These are phyloP conservation scores for Ambrosia trifida DNA, from an alignment of 129 eudicot genomes.

Conservation along the genomic window DNA sequence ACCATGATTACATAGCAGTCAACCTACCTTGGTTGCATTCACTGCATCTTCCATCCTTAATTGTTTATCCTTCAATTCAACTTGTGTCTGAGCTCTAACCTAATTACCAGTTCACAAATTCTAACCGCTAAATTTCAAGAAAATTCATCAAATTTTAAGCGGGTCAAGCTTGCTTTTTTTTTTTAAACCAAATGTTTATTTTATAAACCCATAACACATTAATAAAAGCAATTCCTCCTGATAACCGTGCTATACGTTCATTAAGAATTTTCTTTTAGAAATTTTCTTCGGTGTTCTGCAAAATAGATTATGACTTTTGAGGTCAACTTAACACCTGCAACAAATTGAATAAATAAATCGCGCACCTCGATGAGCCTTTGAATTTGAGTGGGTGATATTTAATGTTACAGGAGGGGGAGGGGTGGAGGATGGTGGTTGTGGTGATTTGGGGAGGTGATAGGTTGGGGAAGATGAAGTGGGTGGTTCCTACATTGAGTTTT, in stretches of 20 bases:
- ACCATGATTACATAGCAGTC: constrained; percentile 9
- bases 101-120: too few species aligned
- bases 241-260: constrained; percentile 78
- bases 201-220: too few species aligned
- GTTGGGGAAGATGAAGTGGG: too few species aligned
- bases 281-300: constrained; percentile 63
- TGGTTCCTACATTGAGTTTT: too few species aligned
- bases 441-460: too few species aligned
- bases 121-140: too few species aligned
- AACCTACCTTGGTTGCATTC: constrained; percentile 87
- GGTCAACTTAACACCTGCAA: constrained; percentile 10
- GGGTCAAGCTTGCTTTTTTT: too few species aligned
- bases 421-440: too few species aligned
- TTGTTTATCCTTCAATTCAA: constrained; percentile 82
- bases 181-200: too few species aligned
- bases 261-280: constrained; percentile 77
- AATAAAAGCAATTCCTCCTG: constrained; percentile 80
- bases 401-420: too few species aligned
- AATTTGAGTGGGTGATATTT: constrained; percentile 57
- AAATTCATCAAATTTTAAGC: too few species aligned
- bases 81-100: constrained; percentile 95
- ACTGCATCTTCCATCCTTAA: constrained; percentile 91
- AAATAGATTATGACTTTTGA: not conserved
- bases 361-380: constrained; percentile 75
- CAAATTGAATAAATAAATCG: not conserved